A percentile compares a stretch with the other conserved stretches of the same genome.
These are phyloP conservation scores for Arthrobotrys pseudoclavata DNA, from an alignment of 2,329 filamentous ascomycete species.

Conservation along the genomic window DNA sequence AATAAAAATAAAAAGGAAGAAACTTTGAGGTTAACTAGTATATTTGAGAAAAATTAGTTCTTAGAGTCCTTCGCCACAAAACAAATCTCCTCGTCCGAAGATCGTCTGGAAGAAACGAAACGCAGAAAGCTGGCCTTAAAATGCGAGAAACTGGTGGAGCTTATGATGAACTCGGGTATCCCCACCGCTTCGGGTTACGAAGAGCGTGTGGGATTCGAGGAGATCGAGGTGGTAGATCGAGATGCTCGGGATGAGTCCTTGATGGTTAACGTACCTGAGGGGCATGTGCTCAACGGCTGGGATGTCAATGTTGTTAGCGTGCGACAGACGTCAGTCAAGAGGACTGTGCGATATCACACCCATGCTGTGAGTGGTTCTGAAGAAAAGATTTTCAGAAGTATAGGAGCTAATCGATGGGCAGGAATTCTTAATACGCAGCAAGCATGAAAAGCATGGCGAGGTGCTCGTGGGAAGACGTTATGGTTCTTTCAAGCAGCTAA, in stretches of 20 bases:
- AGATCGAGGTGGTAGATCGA: constrained; percentile 95
- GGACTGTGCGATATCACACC: constrained; percentile 88
- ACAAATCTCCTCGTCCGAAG: constrained; percentile 95
- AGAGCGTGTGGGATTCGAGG: constrained; percentile 94
- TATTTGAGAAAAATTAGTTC: constrained; percentile 73
- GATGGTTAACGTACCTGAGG: constrained; percentile 87
- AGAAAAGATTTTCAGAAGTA: background rate
- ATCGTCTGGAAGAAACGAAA: constrained; percentile 95
- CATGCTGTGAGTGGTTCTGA: constrained; percentile 78
- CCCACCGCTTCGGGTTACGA: constrained; percentile 97
- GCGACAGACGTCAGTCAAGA: constrained; percentile 81
- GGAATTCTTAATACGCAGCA: constrained; percentile 92
- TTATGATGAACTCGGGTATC: constrained; percentile 99
- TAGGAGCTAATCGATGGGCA: constrained; percentile 65
- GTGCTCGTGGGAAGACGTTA: constrained; percentile 87
- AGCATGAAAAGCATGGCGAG: constrained; percentile 80
- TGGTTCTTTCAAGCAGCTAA: constrained; percentile 84
- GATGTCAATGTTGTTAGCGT: constrained; percentile 96
- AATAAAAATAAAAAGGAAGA: background rate
- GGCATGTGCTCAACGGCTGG: constrained; percentile 94
- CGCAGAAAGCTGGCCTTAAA: constrained; percentile 90
- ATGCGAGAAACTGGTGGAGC: constrained; percentile 92
- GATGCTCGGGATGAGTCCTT: constrained; percentile 92
- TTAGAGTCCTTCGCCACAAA: constrained; percentile 97
- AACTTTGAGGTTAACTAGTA: background rate